Conservation (phyloP, 129 eudicot genomes). For the Artemisia annua region DNA sequence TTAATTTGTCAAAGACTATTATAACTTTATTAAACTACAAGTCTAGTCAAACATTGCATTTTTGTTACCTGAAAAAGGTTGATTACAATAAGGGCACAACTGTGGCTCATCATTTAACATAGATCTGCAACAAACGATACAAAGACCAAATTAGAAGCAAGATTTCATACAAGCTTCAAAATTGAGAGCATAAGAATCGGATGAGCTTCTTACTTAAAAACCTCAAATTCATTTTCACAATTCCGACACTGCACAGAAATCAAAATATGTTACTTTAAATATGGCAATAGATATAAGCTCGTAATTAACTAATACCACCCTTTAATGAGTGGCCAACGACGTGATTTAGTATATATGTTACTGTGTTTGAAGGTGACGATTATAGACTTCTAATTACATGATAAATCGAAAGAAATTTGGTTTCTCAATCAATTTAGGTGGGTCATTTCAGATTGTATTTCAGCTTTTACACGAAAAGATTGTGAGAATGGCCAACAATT, state of each 20-base stretch:
- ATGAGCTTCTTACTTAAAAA: conserved; percentile 65
- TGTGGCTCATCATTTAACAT: conserved; percentile 64
- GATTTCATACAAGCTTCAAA: not conserved
- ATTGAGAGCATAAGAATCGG: conserved; percentile 10
- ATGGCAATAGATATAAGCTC: not conserved
- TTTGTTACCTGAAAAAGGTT: conserved; percentile 80
- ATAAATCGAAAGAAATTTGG: not conserved
- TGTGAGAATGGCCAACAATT: no score
- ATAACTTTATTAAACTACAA: not conserved
- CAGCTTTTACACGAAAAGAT: not conserved
- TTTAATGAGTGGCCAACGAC: no score
- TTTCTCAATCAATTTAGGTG: no score
- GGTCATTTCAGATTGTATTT: not conserved
- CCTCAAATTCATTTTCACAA: conserved; percentile 78
- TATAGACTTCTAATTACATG: not conserved
- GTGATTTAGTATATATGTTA: no score
- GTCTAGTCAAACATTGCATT: not conserved
- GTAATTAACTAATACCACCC: conserved; percentile 1
- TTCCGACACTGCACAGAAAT: conserved; percentile 78
- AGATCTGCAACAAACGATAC: conserved; percentile 50
- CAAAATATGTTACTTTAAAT: conserved; percentile 11
- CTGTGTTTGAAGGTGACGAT: no score
- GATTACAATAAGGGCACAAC: conserved; percentile 79
- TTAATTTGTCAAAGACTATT: not conserved
- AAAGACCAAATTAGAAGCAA: conserved; percentile 11